phyloP scores from a whole-genome alignment of 306 rosid species.

The Fragaria ananassa region DNA sequence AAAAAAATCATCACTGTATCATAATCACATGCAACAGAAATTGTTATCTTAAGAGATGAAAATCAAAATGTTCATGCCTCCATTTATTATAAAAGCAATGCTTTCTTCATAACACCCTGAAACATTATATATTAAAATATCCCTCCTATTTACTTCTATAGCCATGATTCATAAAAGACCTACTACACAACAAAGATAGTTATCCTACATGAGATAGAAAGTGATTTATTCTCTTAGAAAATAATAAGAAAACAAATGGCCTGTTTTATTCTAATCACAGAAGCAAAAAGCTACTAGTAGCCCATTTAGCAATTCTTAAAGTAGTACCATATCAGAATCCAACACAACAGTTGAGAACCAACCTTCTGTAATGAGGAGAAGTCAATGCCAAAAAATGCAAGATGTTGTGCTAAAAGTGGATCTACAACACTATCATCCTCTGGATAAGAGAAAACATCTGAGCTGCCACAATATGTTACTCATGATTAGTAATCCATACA shows the following conservation, averaged over 20 bases:
- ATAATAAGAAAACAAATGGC: neutral
- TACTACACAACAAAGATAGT: neutral
- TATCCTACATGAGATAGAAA: neutral
- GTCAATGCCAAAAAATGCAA: constrained; percentile 91
- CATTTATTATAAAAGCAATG: neutral
- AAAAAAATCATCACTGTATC: neutral
- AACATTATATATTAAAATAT: neutral
- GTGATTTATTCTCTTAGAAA: neutral
- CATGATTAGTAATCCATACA: constrained; percentile 42
- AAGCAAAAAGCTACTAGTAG: neutral
- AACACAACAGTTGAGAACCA: constrained; percentile 12
- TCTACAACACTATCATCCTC: constrained; percentile 92
- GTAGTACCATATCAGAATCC: neutral
- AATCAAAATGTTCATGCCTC: neutral
- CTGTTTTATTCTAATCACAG: neutral
- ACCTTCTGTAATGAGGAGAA: constrained; percentile 93
- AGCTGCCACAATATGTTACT: constrained; percentile 72
- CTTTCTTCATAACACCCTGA: neutral
- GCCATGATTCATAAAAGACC: neutral
- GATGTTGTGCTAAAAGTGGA: constrained; percentile 84
- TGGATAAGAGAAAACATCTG: constrained; percentile 95
- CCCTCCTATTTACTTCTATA: neutral
- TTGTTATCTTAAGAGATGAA: neutral
- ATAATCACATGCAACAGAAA: neutral
- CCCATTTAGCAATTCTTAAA: neutral